A percentile compares a stretch with the other conserved stretches of the same genome.
phyloP scores from a whole-genome alignment of 2,329 filamentous ascomycete species.

The Pyrenochaeta sp. region DNA sequence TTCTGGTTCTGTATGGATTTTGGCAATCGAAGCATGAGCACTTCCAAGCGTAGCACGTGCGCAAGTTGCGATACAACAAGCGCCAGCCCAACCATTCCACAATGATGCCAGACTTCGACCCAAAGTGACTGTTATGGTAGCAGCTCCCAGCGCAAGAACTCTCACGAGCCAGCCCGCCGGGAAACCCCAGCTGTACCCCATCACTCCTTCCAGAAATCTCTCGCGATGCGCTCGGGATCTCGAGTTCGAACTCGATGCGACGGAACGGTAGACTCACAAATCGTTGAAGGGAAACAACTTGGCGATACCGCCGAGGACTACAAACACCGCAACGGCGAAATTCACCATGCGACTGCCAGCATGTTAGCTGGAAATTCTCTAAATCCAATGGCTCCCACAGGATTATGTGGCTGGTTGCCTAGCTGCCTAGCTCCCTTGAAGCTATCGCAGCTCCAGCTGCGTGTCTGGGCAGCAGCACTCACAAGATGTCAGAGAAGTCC shows the following conservation, averaged over 20 bases:
- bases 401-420: neutral
- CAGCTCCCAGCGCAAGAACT: too few species aligned
- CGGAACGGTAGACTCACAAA: conserved; percentile 49
- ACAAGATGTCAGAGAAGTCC: conserved; percentile 95
- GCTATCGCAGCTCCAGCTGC: conserved; percentile 7
- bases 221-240: neutral
- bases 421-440: conserved; percentile 31
- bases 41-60: neutral
- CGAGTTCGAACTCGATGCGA: neutral
- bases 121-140: neutral
- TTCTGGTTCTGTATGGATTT: neutral
- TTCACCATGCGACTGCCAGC: conserved; percentile 85
- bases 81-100: neutral
- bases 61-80: neutral
- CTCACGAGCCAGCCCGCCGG: too few species aligned
- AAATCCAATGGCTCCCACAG: conserved; percentile 3
- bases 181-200: too few species aligned
- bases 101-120: neutral
- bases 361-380: conserved; percentile 20
- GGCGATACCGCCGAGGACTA: conserved; percentile 82
- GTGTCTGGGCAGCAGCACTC: conserved; percentile 53
- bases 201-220: neutral
- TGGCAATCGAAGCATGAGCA: neutral
- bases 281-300: conserved; percentile 68
- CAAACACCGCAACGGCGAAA: conserved; percentile 84